These are phyloP conservation scores for Fusarium dimerum DNA, from an alignment of 2,329 filamentous ascomycete species.

Conservation along the genomic window DNA sequence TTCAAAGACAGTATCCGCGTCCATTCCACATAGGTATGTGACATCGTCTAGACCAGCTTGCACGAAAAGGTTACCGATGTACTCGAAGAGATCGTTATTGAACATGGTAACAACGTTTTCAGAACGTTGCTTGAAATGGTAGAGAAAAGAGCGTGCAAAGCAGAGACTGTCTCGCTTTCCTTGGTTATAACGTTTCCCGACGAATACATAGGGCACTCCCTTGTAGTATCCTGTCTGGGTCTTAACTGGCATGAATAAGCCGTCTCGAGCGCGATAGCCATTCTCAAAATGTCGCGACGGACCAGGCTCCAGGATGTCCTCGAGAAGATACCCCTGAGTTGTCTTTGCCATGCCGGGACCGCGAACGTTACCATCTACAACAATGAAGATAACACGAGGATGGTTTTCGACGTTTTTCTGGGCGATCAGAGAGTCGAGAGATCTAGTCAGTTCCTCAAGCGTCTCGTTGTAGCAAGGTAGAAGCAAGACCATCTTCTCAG, in stretches of 20 bases:
- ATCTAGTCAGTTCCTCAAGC: slow-evolving; percentile 42
- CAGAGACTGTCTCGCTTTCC: slow-evolving; percentile 52
- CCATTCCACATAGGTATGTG: slow-evolving; percentile 48
- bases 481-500: slow-evolving; percentile 46
- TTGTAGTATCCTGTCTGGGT: slow-evolving; percentile 46
- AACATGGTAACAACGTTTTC: slow-evolving; percentile 47
- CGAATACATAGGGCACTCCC: slow-evolving; percentile 47
- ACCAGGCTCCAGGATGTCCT: slow-evolving; percentile 45
- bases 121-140: slow-evolving; percentile 47
- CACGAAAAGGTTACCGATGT: slow-evolving; percentile 41
- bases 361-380: slow-evolving; percentile 49
- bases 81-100: slow-evolving; percentile 44
- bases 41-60: slow-evolving; percentile 40
- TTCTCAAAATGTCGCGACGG: slow-evolving; percentile 39
- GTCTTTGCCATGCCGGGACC: slow-evolving; percentile 50
- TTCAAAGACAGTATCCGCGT: slow-evolving; percentile 50
- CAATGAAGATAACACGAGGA: slow-evolving; percentile 46
- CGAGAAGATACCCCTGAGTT: slow-evolving; percentile 47
- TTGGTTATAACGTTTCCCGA: slow-evolving; percentile 51
- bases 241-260: slow-evolving; percentile 47
- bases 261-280: slow-evolving; percentile 48
- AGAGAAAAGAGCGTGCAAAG: slow-evolving; percentile 49
- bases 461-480: slow-evolving; percentile 54
- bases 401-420: slow-evolving; percentile 46
- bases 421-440: slow-evolving; percentile 46